Percentiles rank a stretch among this genome's conserved stretches.
phyloP scores from a whole-genome alignment of 208 protist genomes.

The Leishmania martiniquensis region DNA sequence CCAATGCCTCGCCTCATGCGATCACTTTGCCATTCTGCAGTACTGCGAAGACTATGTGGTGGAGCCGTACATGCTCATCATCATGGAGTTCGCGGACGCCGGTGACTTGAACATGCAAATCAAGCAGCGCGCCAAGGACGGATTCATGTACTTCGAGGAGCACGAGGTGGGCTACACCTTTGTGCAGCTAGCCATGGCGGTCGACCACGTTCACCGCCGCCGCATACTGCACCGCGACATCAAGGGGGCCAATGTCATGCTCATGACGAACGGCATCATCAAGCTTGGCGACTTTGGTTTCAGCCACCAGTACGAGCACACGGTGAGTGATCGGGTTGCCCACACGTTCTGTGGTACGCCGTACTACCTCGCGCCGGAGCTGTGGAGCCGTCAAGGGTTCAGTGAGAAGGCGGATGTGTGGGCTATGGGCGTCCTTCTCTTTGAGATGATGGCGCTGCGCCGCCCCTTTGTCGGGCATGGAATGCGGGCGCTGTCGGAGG shows the following conservation, averaged over 20 bases:
- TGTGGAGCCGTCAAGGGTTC: conserved; percentile 90
- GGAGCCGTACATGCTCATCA: conserved; percentile 73
- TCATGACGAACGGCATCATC: conserved; percentile 78
- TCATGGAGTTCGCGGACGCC: conserved; percentile 90
- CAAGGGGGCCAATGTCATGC: conserved; percentile 87
- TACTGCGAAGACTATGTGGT: conserved; percentile 71
- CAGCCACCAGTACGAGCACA: conserved; percentile 81
- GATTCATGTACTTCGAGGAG: conserved; percentile 70
- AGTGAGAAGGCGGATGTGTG: conserved; percentile 94
- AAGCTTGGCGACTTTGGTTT: conserved; percentile 91
- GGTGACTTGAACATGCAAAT: conserved; percentile 86
- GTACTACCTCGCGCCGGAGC: conserved; percentile 93
- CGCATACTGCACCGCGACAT: conserved; percentile 90
- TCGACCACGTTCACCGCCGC: conserved; percentile 86
- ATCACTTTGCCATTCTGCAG: conserved; percentile 92
- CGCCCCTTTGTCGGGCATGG: conserved; percentile 78
- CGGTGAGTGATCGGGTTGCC: conserved; percentile 74
- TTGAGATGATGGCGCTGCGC: conserved; percentile 82
- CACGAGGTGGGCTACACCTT: conserved; percentile 87
- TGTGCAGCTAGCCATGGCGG: conserved; percentile 77
- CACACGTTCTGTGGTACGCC: conserved; percentile 89
- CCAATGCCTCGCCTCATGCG: conserved; percentile 84
- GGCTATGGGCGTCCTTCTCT: conserved; percentile 84
- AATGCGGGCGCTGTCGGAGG: conserved; percentile 63
- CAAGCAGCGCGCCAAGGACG: conserved; percentile 57